Base-by-base conservation (phyloP, 345 rosid species). In the Noccaea caerulescens region DNA sequence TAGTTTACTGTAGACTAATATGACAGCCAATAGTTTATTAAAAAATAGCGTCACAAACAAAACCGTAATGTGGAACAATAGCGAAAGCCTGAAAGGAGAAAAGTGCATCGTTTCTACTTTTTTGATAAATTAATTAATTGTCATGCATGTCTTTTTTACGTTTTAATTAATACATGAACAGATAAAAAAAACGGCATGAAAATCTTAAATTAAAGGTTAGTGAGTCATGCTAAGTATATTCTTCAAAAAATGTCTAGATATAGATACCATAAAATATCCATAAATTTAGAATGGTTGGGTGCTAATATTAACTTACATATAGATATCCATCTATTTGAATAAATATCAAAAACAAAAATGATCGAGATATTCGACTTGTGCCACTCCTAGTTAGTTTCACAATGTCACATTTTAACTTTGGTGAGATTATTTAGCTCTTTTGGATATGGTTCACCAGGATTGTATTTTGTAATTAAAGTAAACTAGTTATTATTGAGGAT, bases 391-490 rank as follows among this genome's bases (percentile, higher is more conserved):
- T 16, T n/a, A 41, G 8, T 37, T 10, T 27, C 30, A 27, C 30
- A 56, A 2, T 44, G 13, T 71, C 54, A 33, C 69, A 44, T 45
- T 63, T n/a, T 12, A 72, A 53, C 38, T 42, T 10, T 42, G 12
- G 7, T 42, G 46, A 23, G 32, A 34, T 63, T 4, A 45, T 54
- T 47, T 12, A 23, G 72, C 8, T 57, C 7, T 27, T 32, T 30
- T 14, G 8, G 6, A 14, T n/a, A 44, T 27, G 23, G 51, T 61
- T 62, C 67, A 62, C 13, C 42, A 32, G 30, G 6, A 33, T 46
- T 12, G 33, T 42, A 45, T 30, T 30, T 44, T 8, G 39, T 44
- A 44, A 62, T 32, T 62, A 27, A 44, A 62, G 14, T 62, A 27
- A 43, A 62, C n/a, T 30, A 44, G 41, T 41, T 62, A 43, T 41